These are phyloP conservation scores for Septoria petroselini DNA, from an alignment of 2,329 filamentous ascomycete genomes.

Conservation along the genomic window DNA sequence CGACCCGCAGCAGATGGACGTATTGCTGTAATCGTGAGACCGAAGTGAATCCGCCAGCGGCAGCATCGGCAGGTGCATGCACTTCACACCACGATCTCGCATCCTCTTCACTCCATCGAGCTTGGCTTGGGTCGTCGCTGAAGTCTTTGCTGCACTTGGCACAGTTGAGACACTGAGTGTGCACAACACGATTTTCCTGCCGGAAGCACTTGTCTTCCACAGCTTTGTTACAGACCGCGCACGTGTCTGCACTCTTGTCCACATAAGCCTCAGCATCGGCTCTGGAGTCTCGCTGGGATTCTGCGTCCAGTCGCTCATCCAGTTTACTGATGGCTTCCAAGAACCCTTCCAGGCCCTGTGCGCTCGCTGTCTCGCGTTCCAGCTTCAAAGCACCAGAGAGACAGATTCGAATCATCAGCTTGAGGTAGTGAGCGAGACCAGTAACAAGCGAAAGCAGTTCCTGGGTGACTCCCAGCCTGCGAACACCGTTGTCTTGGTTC, in stretches of 20 bases:
- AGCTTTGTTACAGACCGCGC: slow-evolving; percentile 73
- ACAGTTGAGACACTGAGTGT: slow-evolving; percentile 72
- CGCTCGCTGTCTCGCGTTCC: slow-evolving; percentile 74
- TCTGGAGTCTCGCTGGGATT: slow-evolving; percentile 52
- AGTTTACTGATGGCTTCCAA: slow-evolving; percentile 79
- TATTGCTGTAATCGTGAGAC: slow-evolving; percentile 91
- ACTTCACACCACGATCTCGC: slow-evolving; percentile 65
- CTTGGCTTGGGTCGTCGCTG: slow-evolving; percentile 64
- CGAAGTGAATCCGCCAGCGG: slow-evolving; percentile 64
- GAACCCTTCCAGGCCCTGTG: slow-evolving; percentile 76
- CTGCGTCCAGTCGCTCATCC: slow-evolving; percentile 71
- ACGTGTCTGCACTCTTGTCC: slow-evolving; percentile 65
- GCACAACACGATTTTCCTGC: slow-evolving; percentile 73
- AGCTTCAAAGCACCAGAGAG: slow-evolving; percentile 88
- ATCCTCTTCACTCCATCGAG: slow-evolving; percentile 66
- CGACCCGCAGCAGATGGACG: slow-evolving; percentile 86
- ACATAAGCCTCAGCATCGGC: slow-evolving; percentile 45
- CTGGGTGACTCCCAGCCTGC: slow-evolving; percentile 92
- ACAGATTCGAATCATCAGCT: slow-evolving; percentile 94
- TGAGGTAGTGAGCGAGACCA: slow-evolving; percentile 92
- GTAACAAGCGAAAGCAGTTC: slow-evolving; percentile 97
- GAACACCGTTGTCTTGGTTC: slow-evolving; percentile 83
- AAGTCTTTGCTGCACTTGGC: slow-evolving; percentile 71
- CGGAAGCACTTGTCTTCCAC: slow-evolving; percentile 92
- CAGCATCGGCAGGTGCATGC: slow-evolving; percentile 50